Percentiles rank a stretch among this genome's conserved stretches.
Evolutionary conservation across 1,284 basidiomycete genomes (phyloP).

Genomic region (Mycosarcoma maydis): DNA sequence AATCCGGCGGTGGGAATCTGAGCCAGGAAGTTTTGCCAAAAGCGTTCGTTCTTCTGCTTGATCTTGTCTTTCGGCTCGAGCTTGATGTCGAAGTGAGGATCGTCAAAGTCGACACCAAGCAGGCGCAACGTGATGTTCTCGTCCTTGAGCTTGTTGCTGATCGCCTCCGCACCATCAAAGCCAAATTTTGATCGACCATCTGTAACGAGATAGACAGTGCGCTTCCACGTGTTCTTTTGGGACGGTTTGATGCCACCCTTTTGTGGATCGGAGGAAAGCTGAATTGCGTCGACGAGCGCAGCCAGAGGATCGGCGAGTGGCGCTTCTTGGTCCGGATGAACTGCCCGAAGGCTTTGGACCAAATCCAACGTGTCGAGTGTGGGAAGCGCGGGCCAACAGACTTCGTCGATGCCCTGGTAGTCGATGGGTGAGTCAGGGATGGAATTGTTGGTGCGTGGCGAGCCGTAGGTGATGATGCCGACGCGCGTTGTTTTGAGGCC

Average conservation of each 20-base stretch:
- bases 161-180: conserved; percentile 35
- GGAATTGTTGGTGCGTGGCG: conserved; percentile 72
- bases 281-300: conserved; percentile 83
- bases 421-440: conserved; percentile 72
- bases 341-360: conserved; percentile 71
- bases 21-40: conserved; percentile 74
- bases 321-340: conserved; percentile 22
- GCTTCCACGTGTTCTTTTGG: conserved; percentile 55
- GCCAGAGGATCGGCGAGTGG: conserved; percentile 73
- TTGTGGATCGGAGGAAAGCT: conserved; percentile 70
- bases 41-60: conserved; percentile 83
- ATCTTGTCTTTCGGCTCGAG: conserved; percentile 77
- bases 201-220: conserved; percentile 64
- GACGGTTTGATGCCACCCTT: conserved; percentile 44
- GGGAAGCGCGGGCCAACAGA: conserved; percentile 80
- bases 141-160: conserved; percentile 35
- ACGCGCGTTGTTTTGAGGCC: conserved; percentile 91
- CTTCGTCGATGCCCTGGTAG: conserved; percentile 82
- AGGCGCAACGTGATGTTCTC: conserved; percentile 55
- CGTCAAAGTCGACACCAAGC: conserved; percentile 84
- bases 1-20: conserved; percentile 69
- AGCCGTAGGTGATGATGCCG: conserved; percentile 82
- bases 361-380: conserved; percentile 79
- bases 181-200: conserved; percentile 57
- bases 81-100: conserved; percentile 74